Conservation (phyloP, 2,329 filamentous ascomycete species). For the Xylaria sp. region DNA sequence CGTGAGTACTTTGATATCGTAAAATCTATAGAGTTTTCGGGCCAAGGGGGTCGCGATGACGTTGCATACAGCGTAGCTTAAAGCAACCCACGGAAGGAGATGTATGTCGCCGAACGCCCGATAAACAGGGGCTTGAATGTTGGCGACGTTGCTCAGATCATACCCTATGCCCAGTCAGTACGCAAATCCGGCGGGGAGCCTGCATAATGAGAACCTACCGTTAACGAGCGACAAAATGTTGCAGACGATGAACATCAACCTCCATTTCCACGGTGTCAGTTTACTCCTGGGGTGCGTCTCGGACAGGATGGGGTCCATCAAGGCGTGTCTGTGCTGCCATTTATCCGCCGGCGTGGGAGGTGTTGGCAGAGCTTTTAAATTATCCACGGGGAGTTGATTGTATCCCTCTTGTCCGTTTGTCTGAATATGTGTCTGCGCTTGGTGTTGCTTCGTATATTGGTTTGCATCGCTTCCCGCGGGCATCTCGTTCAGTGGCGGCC, state of each 20-base stretch:
- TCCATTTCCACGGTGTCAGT: conserved; percentile 42
- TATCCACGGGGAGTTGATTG: neutral
- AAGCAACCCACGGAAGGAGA: conserved; percentile 54
- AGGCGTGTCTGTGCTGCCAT: conserved; percentile 31
- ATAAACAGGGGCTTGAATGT: conserved; percentile 69
- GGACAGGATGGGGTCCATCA: conserved; percentile 26
- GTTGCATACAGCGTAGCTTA: conserved; percentile 52
- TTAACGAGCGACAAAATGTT: conserved; percentile 41
- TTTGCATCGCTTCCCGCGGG: conserved; percentile 1
- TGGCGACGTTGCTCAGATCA: conserved; percentile 60
- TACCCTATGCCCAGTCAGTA: conserved; percentile 49
- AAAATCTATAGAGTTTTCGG: conserved; percentile 50
- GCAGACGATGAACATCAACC: conserved; percentile 38
- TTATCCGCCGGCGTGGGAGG: conserved; percentile 14
- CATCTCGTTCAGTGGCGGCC: conserved; percentile 12
- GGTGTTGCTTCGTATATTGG: conserved; percentile 21
- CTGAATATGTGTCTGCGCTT: conserved; percentile 12
- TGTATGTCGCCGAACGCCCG: conserved; percentile 57
- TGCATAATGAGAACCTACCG: conserved; percentile 37
- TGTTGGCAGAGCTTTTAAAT: neutral
- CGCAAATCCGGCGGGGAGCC: neutral
- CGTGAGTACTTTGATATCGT: conserved; percentile 49
- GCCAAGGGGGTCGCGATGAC: conserved; percentile 51
- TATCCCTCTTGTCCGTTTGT: conserved; percentile 6
- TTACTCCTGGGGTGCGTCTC: conserved; percentile 35